phyloP scores from a whole-genome alignment of 306 rosid species.

The Malus domestica region ASM211411v1 NC_041803.1:37386001-37386500 shows the following conservation, averaged over 20 bases:
- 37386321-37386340: conserved; percentile 65
- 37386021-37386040: no score
- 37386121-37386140: no score
- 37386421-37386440: no score
- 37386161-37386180: conserved; percentile 53
- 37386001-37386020: no score
- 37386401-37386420: conserved; percentile 72
- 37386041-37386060: no score
- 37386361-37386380: conserved; percentile 50
- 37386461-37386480: no score
- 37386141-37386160: conserved; percentile 7
- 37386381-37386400: conserved; percentile 44
- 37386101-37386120: no score
- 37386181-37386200: conserved; percentile 53
- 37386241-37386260: conserved; percentile 47
- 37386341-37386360: conserved; percentile 50
- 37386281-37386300: conserved; percentile 50
- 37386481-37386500: no score
- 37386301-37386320: conserved; percentile 56
- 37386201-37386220: conserved; percentile 43
- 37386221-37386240: conserved; percentile 64
- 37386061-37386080: no score
- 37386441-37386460: no score
- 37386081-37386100: no score
- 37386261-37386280: conserved; percentile 52